Conservation (phyloP, 2,329 filamentous ascomycete species). For the Colletotrichum chlorophyti region DNA sequence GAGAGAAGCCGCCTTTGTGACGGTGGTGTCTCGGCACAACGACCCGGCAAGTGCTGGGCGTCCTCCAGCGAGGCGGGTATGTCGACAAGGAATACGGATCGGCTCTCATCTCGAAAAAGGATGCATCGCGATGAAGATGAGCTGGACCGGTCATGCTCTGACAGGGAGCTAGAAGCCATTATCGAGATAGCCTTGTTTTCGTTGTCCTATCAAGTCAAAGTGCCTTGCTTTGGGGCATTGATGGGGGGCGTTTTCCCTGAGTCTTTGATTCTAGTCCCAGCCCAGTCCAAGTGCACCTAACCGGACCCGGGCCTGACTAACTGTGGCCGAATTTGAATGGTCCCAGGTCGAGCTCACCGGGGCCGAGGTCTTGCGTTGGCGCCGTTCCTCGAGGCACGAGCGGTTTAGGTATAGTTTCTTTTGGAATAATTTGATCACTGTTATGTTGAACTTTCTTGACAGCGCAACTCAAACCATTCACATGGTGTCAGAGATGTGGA, state of each 20-base stretch:
- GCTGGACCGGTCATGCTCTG: not conserved
- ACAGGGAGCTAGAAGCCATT: not conserved
- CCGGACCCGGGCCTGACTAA: conserved; percentile 15
- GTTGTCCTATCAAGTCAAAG: not conserved
- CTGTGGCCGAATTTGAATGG: not conserved
- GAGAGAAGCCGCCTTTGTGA: conserved; percentile 53
- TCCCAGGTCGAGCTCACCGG: not conserved
- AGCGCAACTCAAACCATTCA: not conserved
- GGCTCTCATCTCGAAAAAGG: conserved; percentile 22
- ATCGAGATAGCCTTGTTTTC: not conserved
- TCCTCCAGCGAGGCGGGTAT: conserved; percentile 74
- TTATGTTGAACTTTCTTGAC: not conserved
- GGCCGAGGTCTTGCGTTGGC: conserved; percentile 24
- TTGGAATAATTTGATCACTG: conserved; percentile 12
- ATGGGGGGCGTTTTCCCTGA: conserved; percentile 1
- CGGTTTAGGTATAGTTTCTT: not conserved
- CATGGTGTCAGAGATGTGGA: not conserved
- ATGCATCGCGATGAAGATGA: conserved; percentile 10
- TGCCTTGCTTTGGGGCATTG: conserved; percentile 18
- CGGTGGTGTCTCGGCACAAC: conserved; percentile 30
- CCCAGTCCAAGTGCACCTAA: conserved; percentile 16
- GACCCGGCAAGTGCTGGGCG: conserved; percentile 60
- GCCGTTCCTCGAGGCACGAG: not conserved
- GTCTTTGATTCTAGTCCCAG: conserved; percentile 3
- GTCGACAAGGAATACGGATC: conserved; percentile 66